Evolutionary conservation across 192 early-diverging fungal species (phyloP), one percentile per base, ranked within the genome.

Genomic region (Podila horticola): DNA sequence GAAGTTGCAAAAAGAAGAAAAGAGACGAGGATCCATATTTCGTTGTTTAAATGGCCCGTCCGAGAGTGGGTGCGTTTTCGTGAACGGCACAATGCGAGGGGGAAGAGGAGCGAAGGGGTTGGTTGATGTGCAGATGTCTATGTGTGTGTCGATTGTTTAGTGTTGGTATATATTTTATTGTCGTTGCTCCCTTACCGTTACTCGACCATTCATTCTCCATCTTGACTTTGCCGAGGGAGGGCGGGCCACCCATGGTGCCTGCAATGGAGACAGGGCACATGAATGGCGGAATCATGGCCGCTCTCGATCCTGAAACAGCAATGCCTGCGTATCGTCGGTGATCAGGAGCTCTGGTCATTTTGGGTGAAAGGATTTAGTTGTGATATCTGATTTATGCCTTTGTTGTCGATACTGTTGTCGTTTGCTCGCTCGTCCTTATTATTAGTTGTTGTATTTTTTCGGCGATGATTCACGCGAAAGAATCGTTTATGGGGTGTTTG

Each of bases 321-420:
- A 55, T 24, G 24, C 52, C 52, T 26, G 52, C 20, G 52, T 55
- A 55, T 26, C 52, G 6, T n/a, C 52, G 52, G 24, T 55, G 52
- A 55, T 55, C 52, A 55, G 52, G 52, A 55, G 52, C 52, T 26
- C 52, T 55, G 24, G 52, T 55, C 52, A 55, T 55, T 10, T n/a
- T 55, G n/a, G 17, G 52, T 24, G 20, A 17, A 5, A 10, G 1
- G 52, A 26, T 55, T 3, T 52, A 12, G 12, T 11, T 9, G 38
- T 41, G 12, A 41, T 41, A 2, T 17, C 8, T 45, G 12, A 17
- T 45, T 45, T 45, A 13, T 45, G 41, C 2, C 41, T 12, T 45
- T 45, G 41, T 15, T 45, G 41, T 3, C 6, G 33, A 5, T 4
- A 10, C 2, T 38, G 36, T 38, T 38, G 36, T 9, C 41, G 13